Conservation (phyloP, 495 filamentous ascomycete species). For the Xylaria venustula region DNA sequence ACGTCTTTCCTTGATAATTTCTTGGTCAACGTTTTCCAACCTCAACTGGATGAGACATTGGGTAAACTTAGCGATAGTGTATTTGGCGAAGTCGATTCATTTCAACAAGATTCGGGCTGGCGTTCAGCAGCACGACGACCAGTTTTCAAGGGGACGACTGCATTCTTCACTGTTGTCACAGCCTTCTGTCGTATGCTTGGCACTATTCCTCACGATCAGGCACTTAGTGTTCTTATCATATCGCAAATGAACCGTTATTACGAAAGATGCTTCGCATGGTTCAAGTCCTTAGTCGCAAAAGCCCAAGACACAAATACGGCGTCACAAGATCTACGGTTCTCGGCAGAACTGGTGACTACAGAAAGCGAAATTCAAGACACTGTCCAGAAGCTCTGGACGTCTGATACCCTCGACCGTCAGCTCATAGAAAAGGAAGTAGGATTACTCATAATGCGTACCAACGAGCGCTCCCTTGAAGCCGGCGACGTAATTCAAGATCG, state of each 20-base stretch:
- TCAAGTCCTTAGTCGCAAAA: constrained; percentile 65
- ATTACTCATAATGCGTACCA: constrained; percentile 63
- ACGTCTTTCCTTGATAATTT: constrained; percentile 98
- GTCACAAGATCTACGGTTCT: constrained; percentile 59
- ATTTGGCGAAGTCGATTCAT: constrained; percentile 81
- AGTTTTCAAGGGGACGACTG: constrained; percentile 88
- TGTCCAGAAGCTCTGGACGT: constrained; percentile 61
- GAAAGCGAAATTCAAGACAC: constrained; percentile 65
- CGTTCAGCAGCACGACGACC: constrained; percentile 70
- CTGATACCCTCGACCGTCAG: constrained; percentile 39
- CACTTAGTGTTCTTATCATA: constrained; percentile 88
- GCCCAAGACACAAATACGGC: constrained; percentile 43
- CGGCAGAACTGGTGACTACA: constrained; percentile 66
- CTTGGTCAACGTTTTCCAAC: constrained; percentile 95
- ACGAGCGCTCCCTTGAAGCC: constrained; percentile 61
- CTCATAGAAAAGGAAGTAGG: constrained; percentile 64
- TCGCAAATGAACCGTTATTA: constrained; percentile 87
- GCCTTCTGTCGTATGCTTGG: constrained; percentile 94
- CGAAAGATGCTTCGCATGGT: constrained; percentile 88
- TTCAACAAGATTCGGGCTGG: constrained; percentile 86
- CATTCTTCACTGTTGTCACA: constrained; percentile 81
- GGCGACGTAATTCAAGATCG: constrained; percentile 86
- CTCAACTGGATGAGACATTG: constrained; percentile 93
- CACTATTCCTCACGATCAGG: constrained; percentile 92
- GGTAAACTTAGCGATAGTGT: constrained; percentile 80